Percentiles rank a stretch among this genome's conserved stretches.
Conservation (phyloP, 2,329 filamentous ascomycete genomes). For the Aspergillus unguis region DNA sequence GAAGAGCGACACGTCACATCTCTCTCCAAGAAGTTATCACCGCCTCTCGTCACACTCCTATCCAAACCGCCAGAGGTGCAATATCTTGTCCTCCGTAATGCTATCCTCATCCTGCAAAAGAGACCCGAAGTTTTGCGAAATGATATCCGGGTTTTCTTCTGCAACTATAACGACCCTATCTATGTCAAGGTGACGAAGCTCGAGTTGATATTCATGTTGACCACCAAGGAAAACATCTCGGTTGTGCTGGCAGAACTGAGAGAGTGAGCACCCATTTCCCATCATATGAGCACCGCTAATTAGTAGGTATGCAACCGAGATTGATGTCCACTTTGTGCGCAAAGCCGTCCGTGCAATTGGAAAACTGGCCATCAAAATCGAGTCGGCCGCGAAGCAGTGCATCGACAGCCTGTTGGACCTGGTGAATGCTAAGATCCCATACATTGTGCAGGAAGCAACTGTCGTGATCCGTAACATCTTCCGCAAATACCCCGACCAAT, state of each 20-base stretch:
- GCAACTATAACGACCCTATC: constrained; percentile 99
- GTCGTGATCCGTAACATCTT: constrained; percentile 99
- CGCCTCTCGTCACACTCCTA: constrained; percentile 87
- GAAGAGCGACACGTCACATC: constrained; percentile 84
- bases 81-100: constrained; percentile 90
- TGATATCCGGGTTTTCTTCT: constrained; percentile 98
- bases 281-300: background rate
- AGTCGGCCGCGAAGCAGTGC: constrained; percentile 83
- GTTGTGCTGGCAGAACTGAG: constrained; percentile 90
- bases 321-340: constrained; percentile 96
- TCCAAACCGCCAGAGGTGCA: constrained; percentile 98
- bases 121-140: constrained; percentile 90
- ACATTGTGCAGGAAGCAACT: constrained; percentile 97
- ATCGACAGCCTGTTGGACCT: constrained; percentile 91
- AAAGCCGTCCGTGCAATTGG: constrained; percentile 97
- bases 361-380: constrained; percentile 98
- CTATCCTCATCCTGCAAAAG: constrained; percentile 86
- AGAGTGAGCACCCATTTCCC: constrained; percentile 57
- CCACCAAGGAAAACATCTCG: constrained; percentile 90
- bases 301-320: constrained; percentile 79
- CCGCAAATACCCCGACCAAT: constrained; percentile 97
- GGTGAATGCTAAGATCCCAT: constrained; percentile 95
- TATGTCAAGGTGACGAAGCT: constrained; percentile 99
- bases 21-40: constrained; percentile 88
- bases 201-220: constrained; percentile 98